A percentile compares a stretch with the other conserved stretches of the same genome.
Evolutionary conservation across 2,329 filamentous ascomycete genomes (phyloP).

Genomic region (Trichoderma lentiforme): DNA sequence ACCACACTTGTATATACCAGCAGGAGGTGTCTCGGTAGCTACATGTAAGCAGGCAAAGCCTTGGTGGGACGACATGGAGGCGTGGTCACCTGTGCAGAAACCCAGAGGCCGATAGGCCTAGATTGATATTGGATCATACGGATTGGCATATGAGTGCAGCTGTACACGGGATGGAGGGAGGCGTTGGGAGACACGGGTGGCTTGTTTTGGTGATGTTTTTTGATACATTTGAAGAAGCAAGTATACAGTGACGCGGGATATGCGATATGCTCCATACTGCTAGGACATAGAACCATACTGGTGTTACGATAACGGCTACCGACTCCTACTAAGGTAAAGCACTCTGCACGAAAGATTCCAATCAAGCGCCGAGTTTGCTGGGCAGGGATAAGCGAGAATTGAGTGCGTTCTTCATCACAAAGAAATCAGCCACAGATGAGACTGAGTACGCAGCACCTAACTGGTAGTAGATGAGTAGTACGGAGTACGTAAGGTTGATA

Average conservation of each 20-base stretch:
- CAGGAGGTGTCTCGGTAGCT: not conserved
- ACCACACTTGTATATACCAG: not conserved
- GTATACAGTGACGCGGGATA: not conserved
- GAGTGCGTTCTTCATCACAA: not conserved
- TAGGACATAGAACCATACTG: not conserved
- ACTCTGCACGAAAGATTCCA: not conserved
- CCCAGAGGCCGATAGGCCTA: not conserved
- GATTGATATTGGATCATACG: not conserved
- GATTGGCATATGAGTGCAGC: not conserved
- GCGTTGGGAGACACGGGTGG: not conserved
- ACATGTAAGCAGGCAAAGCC: not conserved
- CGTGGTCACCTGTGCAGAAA: conserved; percentile 8
- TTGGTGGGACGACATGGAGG: conserved; percentile 10
- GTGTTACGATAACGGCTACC: not conserved
- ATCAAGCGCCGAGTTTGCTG: not conserved
- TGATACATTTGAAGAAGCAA: not conserved
- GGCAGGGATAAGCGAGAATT: not conserved
- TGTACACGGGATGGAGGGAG: not conserved
- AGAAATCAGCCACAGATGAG: not conserved
- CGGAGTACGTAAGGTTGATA: not conserved
- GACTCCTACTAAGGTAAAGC: not conserved
- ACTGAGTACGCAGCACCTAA: not conserved
- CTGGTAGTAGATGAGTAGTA: no score
- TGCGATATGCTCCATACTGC: not conserved
- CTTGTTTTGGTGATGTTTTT: not conserved